Evolutionary conservation across 495 filamentous ascomycete species (phyloP).

Genomic region (Aspergillus affinis): DNA sequence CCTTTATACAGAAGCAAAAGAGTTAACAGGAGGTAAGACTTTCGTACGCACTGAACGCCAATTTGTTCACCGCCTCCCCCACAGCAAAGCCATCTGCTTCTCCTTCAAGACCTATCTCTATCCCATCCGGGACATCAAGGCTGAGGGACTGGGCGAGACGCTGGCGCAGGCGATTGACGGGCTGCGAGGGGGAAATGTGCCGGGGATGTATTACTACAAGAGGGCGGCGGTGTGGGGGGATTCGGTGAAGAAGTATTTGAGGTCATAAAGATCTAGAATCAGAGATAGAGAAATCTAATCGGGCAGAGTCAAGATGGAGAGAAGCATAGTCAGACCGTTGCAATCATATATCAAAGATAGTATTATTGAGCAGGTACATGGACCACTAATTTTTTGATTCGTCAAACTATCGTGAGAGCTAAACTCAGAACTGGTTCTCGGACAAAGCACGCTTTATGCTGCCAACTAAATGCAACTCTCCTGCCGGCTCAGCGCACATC

Average conservation of each 20-base stretch:
- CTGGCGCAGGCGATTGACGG: constrained; percentile 71
- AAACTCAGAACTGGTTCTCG: constrained; percentile 41
- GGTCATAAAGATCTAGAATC: not conserved
- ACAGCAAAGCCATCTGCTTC: constrained; percentile 63
- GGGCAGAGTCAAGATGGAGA: not conserved
- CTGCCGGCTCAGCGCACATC: constrained; percentile 39
- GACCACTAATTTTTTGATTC: constrained; percentile 39
- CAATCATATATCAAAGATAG: not conserved
- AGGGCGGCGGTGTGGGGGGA: constrained; percentile 62
- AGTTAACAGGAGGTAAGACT: not conserved
- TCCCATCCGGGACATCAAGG: constrained; percentile 60
- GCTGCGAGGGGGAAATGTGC: constrained; percentile 59
- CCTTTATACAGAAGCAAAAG: not conserved
- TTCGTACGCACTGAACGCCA: constrained; percentile 67
- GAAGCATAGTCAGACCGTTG: not conserved
- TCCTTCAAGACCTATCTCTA: constrained; percentile 76
- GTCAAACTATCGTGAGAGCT: constrained; percentile 49
- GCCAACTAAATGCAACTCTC: constrained; percentile 44
- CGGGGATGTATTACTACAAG: constrained; percentile 65
- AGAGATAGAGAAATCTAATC: too few relatives aligned
- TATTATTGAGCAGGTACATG: too few relatives aligned
- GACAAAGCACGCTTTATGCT: constrained; percentile 36
- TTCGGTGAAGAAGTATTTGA: constrained; percentile 54
- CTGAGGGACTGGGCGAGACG: constrained; percentile 58
- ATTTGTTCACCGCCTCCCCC: constrained; percentile 65